Conservation (phyloP, 2,329 filamentous ascomycete species). For the Paradendryphiella salina region DNA sequence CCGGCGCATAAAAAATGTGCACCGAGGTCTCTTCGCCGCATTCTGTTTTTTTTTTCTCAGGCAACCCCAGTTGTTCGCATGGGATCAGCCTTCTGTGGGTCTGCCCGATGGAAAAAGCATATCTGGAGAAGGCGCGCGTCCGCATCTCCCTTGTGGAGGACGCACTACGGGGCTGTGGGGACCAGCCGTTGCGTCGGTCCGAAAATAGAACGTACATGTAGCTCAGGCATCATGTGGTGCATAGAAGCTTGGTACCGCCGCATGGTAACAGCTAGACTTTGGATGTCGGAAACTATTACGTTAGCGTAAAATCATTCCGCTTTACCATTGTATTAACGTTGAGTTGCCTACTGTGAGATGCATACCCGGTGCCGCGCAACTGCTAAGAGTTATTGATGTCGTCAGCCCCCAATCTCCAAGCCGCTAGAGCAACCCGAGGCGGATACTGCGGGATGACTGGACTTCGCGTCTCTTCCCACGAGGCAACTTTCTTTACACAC, state of each 20-base stretch:
- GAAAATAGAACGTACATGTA: conserved; percentile 9
- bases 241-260: conserved; percentile 3
- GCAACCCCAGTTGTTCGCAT: background rate
- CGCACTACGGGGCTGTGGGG: background rate
- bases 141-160: background rate
- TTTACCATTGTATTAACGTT: background rate
- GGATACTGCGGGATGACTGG: conserved; percentile 1
- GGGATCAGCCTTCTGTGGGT: background rate
- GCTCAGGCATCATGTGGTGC: background rate
- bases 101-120: background rate
- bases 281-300: background rate
- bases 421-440: conserved; percentile 17
- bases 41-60: background rate
- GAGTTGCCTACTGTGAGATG: background rate
- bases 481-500: conserved; percentile 3
- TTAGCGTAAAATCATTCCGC: background rate
- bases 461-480: background rate
- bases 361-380: conserved; percentile 22
- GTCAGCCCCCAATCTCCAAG: conserved; percentile 14
- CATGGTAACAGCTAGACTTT: background rate
- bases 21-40: background rate
- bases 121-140: background rate
- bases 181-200: conserved; percentile 11
- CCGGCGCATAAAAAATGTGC: too few species aligned
- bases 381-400: conserved; percentile 12